These are phyloP conservation scores for Leccinum longicurvipes DNA, from an alignment of 768 basidiomycete species.

Conservation along the genomic window DNA sequence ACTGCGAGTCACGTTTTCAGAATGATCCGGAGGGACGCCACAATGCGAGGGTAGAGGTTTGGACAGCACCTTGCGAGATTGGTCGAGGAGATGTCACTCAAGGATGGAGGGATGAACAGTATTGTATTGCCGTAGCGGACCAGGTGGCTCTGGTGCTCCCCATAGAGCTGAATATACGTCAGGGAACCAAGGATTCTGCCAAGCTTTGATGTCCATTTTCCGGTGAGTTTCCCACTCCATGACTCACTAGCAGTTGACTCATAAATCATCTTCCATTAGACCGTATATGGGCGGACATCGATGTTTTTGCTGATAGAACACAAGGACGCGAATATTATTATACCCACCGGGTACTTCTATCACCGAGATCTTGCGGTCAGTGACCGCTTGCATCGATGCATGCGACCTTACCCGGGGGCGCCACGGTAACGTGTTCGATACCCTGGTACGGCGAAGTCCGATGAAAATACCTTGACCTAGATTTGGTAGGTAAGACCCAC, in stretches of 20 bases:
- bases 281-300: background rate
- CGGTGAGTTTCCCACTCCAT: background rate
- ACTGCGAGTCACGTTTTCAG: conserved; percentile 49
- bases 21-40: conserved; percentile 55
- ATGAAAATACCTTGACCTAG: background rate
- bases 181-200: conserved; percentile 11
- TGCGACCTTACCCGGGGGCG: background rate
- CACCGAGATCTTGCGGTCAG: background rate
- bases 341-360: background rate
- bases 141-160: conserved; percentile 56
- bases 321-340: background rate
- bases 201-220: conserved; percentile 21
- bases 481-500: background rate
- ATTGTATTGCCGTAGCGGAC: conserved; percentile 58
- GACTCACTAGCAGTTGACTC: background rate
- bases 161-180: conserved; percentile 25
- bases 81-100: conserved; percentile 40
- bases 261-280: background rate
- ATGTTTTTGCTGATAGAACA: background rate
- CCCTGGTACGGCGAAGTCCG: background rate
- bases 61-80: conserved; percentile 60
- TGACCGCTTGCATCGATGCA: background rate
- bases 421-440: no score
- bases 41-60: conserved; percentile 57
- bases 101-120: conserved; percentile 60